Evolutionary conservation across 768 basidiomycete species (phyloP).

Genomic region (Mycena filopes): DNA sequence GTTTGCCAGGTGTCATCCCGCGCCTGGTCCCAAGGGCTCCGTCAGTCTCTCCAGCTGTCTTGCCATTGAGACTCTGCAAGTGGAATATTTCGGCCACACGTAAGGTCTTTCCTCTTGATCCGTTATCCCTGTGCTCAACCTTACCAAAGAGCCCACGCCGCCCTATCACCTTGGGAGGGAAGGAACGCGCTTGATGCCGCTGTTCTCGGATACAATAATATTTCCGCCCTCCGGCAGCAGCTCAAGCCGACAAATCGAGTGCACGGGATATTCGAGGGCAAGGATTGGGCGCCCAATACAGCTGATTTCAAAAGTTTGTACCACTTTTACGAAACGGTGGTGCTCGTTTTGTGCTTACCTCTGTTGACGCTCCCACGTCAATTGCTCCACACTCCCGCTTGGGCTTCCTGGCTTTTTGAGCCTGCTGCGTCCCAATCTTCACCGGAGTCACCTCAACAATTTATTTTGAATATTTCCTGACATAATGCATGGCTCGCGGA

Average conservation of each 20-base stretch:
- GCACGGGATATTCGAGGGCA: slow-evolving; percentile 82
- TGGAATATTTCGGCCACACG: slow-evolving; percentile 83
- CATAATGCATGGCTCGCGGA: too few relatives aligned
- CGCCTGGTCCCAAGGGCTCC: slow-evolving; percentile 77
- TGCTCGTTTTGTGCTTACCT: too few relatives aligned
- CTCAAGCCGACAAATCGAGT: slow-evolving; percentile 80
- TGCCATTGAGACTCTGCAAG: slow-evolving; percentile 66
- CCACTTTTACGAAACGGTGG: too few relatives aligned
- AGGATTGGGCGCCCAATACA: slow-evolving; percentile 80
- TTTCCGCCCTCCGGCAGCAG: slow-evolving; percentile 86
- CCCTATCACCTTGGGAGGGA: slow-evolving; percentile 87
- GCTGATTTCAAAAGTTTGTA: too few relatives aligned
- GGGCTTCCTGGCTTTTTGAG: too few relatives aligned
- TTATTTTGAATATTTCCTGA: too few relatives aligned
- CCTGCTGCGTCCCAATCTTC: too few relatives aligned
- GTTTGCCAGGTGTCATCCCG: slow-evolving; percentile 81
- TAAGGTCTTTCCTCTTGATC: slow-evolving; percentile 40
- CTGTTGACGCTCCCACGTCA: too few relatives aligned
- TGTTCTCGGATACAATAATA: slow-evolving; percentile 84
- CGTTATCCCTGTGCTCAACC: neutral
- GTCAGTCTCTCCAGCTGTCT: slow-evolving; percentile 73
- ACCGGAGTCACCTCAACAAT: too few relatives aligned
- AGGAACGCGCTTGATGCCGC: slow-evolving; percentile 87
- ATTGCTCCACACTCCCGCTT: too few relatives aligned
- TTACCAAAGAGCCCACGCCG: slow-evolving; percentile 75